Evolutionary conservation across 495 filamentous ascomycete genomes (phyloP).

Genomic region (Annulohypoxylon bovei): DNA sequence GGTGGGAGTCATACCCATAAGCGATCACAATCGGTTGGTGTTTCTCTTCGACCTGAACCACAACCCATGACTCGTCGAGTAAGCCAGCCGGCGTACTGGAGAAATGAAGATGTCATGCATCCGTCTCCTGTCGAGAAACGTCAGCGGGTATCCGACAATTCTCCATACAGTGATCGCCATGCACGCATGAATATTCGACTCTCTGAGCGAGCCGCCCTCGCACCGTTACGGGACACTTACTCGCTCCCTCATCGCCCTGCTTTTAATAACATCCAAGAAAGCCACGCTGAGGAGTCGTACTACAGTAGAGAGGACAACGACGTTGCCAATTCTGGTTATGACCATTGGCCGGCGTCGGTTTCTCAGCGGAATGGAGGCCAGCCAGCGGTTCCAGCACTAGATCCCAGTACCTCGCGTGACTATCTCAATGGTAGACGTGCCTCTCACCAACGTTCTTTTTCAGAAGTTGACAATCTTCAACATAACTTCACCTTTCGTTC

Average conservation of each 20-base stretch:
- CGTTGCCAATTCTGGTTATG: slow-evolving; percentile 13
- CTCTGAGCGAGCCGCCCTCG: slow-evolving; percentile 21
- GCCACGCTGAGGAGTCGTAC: slow-evolving; percentile 29
- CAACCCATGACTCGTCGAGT: slow-evolving; percentile 41
- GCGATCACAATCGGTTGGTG: slow-evolving; percentile 54
- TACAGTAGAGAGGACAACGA: background rate
- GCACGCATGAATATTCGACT: background rate
- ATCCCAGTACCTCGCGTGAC: background rate
- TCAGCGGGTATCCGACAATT: slow-evolving; percentile 30
- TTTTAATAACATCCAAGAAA: slow-evolving; percentile 42
- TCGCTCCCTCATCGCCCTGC: slow-evolving; percentile 31
- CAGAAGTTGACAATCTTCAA: slow-evolving; percentile 10
- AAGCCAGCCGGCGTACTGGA: slow-evolving; percentile 43
- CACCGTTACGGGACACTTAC: slow-evolving; percentile 15
- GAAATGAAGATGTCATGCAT: slow-evolving; percentile 6
- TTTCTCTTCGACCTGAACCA: slow-evolving; percentile 32
- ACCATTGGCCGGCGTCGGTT: slow-evolving; percentile 19
- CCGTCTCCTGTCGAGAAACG: slow-evolving; percentile 43
- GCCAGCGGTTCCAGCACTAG: slow-evolving; percentile 1
- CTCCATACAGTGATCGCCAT: slow-evolving; percentile 25
- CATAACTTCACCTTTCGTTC: slow-evolving; percentile 19
- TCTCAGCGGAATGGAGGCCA: slow-evolving; percentile 21
- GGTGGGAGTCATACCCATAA: slow-evolving; percentile 41
- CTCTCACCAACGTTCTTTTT: slow-evolving; percentile 25
- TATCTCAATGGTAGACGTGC: slow-evolving; percentile 8